Percentiles rank a stretch among this genome's conserved stretches.
Evolutionary conservation across 306 rosid species (phyloP).

Genomic region (Medicago lupulina): DNA sequence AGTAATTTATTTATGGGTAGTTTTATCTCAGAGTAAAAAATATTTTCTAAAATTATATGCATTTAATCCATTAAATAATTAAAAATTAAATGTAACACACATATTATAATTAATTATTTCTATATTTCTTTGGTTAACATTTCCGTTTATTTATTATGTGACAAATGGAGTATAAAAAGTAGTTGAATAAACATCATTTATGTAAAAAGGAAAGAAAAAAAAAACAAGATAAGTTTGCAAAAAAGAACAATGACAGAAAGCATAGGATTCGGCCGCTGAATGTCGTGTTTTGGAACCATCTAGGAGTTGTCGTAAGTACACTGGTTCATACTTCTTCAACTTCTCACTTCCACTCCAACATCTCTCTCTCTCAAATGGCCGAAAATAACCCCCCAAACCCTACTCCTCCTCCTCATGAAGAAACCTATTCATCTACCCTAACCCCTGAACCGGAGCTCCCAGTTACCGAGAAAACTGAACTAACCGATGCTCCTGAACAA

Average conservation of each 20-base stretch:
- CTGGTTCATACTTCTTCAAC: not conserved
- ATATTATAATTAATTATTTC: no score
- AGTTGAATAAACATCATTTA: no score
- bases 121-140: no score
- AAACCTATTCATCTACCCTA: slow-evolving; percentile 18
- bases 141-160: no score
- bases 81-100: no score
- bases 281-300: not conserved
- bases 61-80: no score
- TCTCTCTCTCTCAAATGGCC: slow-evolving; percentile 50
- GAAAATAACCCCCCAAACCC: slow-evolving; percentile 46
- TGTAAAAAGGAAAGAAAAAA: no score
- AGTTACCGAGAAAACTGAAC: not conserved
- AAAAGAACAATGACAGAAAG: not conserved
- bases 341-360: not conserved
- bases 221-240: not conserved
- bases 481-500: slow-evolving; percentile 5
- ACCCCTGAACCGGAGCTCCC: not conserved
- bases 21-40: no score
- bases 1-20: no score
- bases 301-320: not conserved
- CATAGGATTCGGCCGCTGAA: slow-evolving; percentile 30
- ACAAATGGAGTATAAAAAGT: no score
- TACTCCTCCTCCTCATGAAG: slow-evolving; percentile 32
- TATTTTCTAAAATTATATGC: no score